Evolutionary conservation across 192 early-diverging fungal species (phyloP).

Genomic region (Coemansia sp.): DNA sequence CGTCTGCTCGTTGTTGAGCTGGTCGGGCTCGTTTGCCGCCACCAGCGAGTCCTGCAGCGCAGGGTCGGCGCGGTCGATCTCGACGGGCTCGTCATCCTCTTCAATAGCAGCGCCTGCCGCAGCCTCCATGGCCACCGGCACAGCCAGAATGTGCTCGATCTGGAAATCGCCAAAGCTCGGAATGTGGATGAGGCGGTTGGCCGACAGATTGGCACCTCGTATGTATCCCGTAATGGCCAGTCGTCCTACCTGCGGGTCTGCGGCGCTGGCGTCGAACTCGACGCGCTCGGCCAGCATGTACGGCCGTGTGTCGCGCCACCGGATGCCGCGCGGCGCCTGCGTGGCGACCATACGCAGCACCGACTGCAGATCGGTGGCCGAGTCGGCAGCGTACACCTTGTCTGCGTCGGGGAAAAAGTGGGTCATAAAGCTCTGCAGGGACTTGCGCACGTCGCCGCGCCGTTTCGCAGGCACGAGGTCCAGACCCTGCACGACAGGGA

Average conservation of each 20-base stretch:
- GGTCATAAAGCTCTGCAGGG: constrained; percentile 76
- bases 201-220: constrained; percentile 79
- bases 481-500: constrained; percentile 73
- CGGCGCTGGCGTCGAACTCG: constrained; percentile 57
- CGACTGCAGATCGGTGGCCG: constrained; percentile 58
- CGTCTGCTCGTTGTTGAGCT: constrained; percentile 92
- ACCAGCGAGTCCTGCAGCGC: constrained; percentile 77
- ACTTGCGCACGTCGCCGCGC: constrained; percentile 75
- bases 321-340: constrained; percentile 72
- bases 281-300: constrained; percentile 85
- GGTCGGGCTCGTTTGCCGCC: constrained; percentile 82
- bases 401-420: constrained; percentile 86
- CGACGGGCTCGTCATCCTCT: constrained; percentile 29
- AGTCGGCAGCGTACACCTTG: constrained; percentile 65
- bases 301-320: constrained; percentile 83
- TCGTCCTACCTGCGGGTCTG: constrained; percentile 33
- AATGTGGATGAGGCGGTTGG: constrained; percentile 89
- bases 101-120: constrained; percentile 39
- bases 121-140: constrained; percentile 29
- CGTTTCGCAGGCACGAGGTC: constrained; percentile 61
- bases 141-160: constrained; percentile 61
- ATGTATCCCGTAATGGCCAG: constrained; percentile 84
- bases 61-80: constrained; percentile 69
- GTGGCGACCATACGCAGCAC: constrained; percentile 74
- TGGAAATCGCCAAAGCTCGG: constrained; percentile 95